Base-by-base conservation (phyloP, 306 rosid genomes). In the Fragaria iinumae region DNA sequence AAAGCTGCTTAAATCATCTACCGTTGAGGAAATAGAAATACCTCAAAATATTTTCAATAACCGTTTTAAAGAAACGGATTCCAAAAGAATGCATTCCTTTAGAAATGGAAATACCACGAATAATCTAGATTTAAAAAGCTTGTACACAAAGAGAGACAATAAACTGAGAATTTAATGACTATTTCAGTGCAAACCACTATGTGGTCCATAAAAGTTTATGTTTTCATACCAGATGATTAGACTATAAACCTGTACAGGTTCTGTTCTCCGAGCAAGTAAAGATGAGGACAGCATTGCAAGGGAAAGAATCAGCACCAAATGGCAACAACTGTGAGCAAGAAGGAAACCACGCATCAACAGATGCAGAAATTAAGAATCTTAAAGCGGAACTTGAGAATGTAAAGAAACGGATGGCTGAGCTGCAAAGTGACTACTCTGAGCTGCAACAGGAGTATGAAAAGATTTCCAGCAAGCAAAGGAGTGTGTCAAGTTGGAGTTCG, bases 251-350 rank as follows among this genome's bases (percentile, higher is more conserved):
- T 68, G 60, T 38, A 93, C 93, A 92, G 99, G 93, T 96, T 73
- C 83, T 84, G 34, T 82, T 89, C 77, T 84, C 86, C 34, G 97
- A 96, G 89, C 99, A 96, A 87, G 77, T 89, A 75, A 96, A 91
- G 87, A 89, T 96, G 97, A 91, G 92, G 80, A 65, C 81, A 71
- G 86, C 88, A 34, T 86, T 91, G 93, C 90, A 87, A 86, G 93
- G 84, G 71, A 96, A 92, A 79, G 98, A 89, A 62, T 80, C 82
- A 78, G 80, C 75, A 72, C 83, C 84, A 44, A 85, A 76, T 47
- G 83, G 86, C 57, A 72, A 82, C 21, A 79, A 76, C 82, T 80
- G 90, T 53, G 93, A 88, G 59, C 91, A 75, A 10, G 97, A 86
- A 13, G 88, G 69, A 84, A 86, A 86, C 78, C 85, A 81, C 72